Evolutionary conservation across 2,329 filamentous ascomycete species (phyloP).

Genomic region (Diaporthe citriasiana): DNA sequence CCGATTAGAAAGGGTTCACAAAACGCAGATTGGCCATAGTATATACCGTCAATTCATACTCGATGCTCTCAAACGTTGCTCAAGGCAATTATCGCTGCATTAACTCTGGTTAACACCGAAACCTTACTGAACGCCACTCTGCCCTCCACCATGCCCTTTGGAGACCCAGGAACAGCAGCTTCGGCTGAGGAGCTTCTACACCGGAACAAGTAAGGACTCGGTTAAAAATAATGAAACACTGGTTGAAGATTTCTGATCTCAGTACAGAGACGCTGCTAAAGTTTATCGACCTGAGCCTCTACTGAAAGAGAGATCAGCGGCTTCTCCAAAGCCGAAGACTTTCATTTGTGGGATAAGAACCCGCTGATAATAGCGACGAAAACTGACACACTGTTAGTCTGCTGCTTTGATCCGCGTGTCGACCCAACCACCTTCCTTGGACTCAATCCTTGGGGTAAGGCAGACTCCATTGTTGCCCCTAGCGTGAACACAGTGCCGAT

Average conservation of each 20-base stretch:
- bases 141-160: neutral
- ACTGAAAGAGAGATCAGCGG: neutral
- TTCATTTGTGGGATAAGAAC: constrained; percentile 7
- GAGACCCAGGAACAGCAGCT: neutral
- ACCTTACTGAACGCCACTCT: neutral
- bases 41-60: neutral
- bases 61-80: accelerated
- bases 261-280: neutral
- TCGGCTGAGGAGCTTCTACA: constrained; percentile 3
- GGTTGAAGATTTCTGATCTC: neutral
- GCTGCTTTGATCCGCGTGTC: constrained; percentile 21
- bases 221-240: accelerated
- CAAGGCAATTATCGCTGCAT: neutral
- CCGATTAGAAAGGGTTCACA: neutral
- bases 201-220: neutral
- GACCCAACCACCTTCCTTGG: constrained; percentile 17
- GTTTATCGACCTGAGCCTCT: constrained; percentile 3
- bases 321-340: constrained; percentile 16
- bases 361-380: neutral
- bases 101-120: no score
- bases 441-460: constrained; percentile 18
- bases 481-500: neutral
- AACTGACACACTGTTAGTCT: neutral
- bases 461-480: neutral
- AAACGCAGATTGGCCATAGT: neutral